These are phyloP conservation scores for Acanthamoeba lenticulata DNA, from an alignment of 208 protist genomes.

Conservation along the genomic window DNA sequence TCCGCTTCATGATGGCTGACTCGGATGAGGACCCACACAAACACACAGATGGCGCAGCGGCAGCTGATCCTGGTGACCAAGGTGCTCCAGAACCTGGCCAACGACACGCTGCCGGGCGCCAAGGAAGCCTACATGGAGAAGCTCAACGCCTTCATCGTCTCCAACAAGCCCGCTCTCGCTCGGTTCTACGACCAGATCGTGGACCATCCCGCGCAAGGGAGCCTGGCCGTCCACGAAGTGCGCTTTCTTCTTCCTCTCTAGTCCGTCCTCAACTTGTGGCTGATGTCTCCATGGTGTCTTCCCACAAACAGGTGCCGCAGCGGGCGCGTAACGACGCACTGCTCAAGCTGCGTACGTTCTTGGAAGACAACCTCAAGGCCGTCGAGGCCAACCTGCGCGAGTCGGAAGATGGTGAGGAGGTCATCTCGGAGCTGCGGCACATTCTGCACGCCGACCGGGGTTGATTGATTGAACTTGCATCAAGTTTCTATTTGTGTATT, in stretches of 20 bases:
- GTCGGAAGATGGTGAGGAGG: neutral
- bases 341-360: neutral
- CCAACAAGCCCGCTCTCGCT: neutral
- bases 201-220: neutral
- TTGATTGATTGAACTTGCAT: too few relatives aligned
- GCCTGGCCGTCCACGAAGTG: neutral
- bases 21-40: too few relatives aligned
- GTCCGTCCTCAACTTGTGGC: neutral
- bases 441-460: neutral
- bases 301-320: neutral
- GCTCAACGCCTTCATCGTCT: neutral
- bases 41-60: slow-evolving; percentile 1
- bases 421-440: neutral
- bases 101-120: slow-evolving; percentile 34
- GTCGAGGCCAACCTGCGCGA: neutral
- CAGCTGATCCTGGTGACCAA: slow-evolving; percentile 56
- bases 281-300: neutral
- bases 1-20: too few relatives aligned
- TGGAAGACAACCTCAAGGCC: neutral
- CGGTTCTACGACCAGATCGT: slow-evolving; percentile 6
- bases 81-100: slow-evolving; percentile 60
- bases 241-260: neutral
- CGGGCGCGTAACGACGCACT: neutral
- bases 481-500: neutral
- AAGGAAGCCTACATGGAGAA: slow-evolving; percentile 17